Base-by-base conservation (phyloP, 306 rosid genomes). In the Trifolium fragiferum region DNA sequence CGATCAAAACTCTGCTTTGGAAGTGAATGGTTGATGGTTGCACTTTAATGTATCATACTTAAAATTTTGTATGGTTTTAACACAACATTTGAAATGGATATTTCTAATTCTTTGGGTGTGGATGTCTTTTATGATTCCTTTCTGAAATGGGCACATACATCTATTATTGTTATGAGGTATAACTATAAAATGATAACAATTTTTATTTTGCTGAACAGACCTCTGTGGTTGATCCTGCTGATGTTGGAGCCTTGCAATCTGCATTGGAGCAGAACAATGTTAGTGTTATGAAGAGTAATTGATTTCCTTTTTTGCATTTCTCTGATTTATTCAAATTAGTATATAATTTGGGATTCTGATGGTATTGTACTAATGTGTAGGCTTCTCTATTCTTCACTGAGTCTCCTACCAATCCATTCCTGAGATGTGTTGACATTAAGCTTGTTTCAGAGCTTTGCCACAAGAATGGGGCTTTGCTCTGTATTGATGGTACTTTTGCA, bases 381-480 rank as follows among this genome's bases (percentile, higher is more conserved):
- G 96, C 91, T 76, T 88, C 97, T 68, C 82, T 93, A 37, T 93
- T 89, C 90, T 93, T 89, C 82, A 93, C 98, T 0, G 98, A 93
- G 81, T 93, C 98, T 77, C 98, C 98, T 38, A 93, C 98, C 59
- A 93, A 93, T 82, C 98, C 98, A 21, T 93, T 88, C 85, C 89
- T 93, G 51, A 84, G 98, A 87, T 93, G 98, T 20, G 97, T 93
- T 72, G 97, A 93, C 73, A 88, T 93, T 75, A 87, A 93, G 87
- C 86, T 78, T 75, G 98, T 93, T 82, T 89, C 97, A 40, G 97
- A 93, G 71, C 88, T 93, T 73, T 93, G 98, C 76, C 98, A 86
- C 75, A 85, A 41, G 59, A 81, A 88, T 35, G 97, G 98, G 71
- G 92, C 94, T 35, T 61, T 93, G 88, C 96, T 93, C 66, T 91